Evolutionary conservation across 2,329 filamentous ascomycete genomes (phyloP).

Genomic region (Cordyceps militaris): DNA sequence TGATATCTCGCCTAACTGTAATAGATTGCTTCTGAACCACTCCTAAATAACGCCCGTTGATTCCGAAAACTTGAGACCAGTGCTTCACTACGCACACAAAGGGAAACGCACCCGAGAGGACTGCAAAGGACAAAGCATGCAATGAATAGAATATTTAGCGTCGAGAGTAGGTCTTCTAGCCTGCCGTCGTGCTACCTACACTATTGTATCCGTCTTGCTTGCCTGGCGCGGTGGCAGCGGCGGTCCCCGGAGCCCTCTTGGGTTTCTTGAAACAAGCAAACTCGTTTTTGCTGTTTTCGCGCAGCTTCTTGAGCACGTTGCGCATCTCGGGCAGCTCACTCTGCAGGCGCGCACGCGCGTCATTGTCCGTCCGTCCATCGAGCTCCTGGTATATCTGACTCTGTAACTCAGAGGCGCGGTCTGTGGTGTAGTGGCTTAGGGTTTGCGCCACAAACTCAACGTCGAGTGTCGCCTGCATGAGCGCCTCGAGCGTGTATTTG

Average conservation of each 20-base stretch:
- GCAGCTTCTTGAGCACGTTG: constrained; percentile 72
- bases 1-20: neutral
- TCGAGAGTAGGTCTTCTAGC: constrained; percentile 17
- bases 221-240: neutral
- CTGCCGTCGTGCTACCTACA: constrained; percentile 16
- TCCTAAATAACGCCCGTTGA: neutral
- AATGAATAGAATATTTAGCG: neutral
- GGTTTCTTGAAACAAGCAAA: constrained; percentile 78
- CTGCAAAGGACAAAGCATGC: neutral
- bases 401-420: constrained; percentile 73
- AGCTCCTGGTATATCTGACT: constrained; percentile 87
- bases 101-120: too few relatives aligned
- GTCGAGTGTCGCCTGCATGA: constrained; percentile 96
- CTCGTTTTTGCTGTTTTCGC: constrained; percentile 75
- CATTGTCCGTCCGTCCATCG: constrained; percentile 82
- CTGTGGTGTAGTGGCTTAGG: constrained; percentile 79
- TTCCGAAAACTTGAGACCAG: neutral
- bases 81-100: neutral
- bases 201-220: constrained; percentile 11
- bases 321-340: constrained; percentile 86
- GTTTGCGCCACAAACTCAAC: constrained; percentile 97
- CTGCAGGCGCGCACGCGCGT: constrained; percentile 72
- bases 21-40: neutral
- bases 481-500: constrained; percentile 66
- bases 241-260: constrained; percentile 35